These are phyloP conservation scores for Cicer bijugum DNA, from an alignment of 306 rosid species.

Conservation along the genomic window DNA sequence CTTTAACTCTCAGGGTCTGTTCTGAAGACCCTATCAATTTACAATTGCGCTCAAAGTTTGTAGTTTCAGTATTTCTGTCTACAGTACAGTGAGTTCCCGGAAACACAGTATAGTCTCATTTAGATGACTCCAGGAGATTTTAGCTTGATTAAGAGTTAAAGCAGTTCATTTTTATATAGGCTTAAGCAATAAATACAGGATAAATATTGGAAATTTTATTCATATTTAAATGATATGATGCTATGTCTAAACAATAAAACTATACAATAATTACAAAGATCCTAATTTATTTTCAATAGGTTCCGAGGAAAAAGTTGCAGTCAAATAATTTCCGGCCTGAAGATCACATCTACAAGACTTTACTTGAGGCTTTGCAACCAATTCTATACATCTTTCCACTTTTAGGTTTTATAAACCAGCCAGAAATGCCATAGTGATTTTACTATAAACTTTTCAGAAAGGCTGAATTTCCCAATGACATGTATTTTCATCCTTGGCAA, in stretches of 20 bases:
- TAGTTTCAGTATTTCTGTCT: neutral
- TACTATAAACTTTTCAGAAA: constrained; percentile 12
- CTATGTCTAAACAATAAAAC: neutral
- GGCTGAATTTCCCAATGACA: neutral
- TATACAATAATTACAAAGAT: neutral
- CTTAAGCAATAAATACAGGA: neutral
- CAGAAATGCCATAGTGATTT: neutral
- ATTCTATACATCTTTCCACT: neutral
- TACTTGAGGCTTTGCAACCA: neutral
- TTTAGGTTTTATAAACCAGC: neutral
- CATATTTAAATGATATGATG: neutral
- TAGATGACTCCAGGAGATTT: constrained; percentile 39
- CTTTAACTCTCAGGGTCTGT: neutral
- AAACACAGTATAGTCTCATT: constrained; percentile 34
- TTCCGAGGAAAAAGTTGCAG: neutral
- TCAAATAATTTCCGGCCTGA: neutral
- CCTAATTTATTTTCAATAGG: neutral
- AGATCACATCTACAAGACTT: neutral
- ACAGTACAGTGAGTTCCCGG: neutral
- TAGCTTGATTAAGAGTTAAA: constrained; percentile 36
- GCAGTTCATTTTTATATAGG: constrained; percentile 9
- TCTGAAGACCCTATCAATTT: neutral
- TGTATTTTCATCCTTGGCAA: neutral
- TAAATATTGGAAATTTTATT: neutral
- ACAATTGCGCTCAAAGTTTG: constrained; percentile 15